Percentiles rank a stretch among this genome's conserved stretches.
These are phyloP conservation scores for Trametes coccinea DNA, from an alignment of 768 basidiomycete species.

Conservation along the genomic window DNA sequence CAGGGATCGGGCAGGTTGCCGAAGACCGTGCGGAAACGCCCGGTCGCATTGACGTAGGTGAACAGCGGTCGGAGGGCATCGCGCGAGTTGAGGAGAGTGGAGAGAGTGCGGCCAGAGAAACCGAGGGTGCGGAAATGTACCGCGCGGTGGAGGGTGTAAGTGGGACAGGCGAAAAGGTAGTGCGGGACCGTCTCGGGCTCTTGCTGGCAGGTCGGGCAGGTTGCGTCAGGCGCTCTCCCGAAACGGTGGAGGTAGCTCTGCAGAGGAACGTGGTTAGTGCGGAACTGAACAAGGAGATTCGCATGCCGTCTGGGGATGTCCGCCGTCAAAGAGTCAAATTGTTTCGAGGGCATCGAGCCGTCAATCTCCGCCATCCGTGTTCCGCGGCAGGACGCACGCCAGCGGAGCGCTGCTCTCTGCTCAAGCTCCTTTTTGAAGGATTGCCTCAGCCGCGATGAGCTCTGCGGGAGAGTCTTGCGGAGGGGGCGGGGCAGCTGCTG, in stretches of 20 bases:
- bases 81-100: constrained; percentile 6
- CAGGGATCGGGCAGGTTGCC: too few relatives aligned
- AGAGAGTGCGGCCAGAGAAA: background rate
- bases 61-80: constrained; percentile 1
- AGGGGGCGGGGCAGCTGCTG: constrained; percentile 2
- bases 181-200: constrained; percentile 22
- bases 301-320: constrained; percentile 5
- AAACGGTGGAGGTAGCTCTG: constrained; percentile 29
- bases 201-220: constrained; percentile 18
- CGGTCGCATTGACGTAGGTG: constrained; percentile 6
- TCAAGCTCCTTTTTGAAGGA: background rate
- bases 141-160: background rate
- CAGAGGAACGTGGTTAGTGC: constrained; percentile 35
- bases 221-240: background rate
- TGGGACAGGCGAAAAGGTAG: constrained; percentile 24
- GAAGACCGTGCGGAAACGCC: too few relatives aligned
- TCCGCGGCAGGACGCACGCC: background rate
- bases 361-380: background rate
- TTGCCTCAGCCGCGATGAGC: constrained; percentile 5
- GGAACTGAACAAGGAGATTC: constrained; percentile 32
- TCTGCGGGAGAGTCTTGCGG: constrained; percentile 11
- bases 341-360: background rate
- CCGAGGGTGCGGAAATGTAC: background rate
- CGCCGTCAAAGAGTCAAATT: background rate
- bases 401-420: background rate